A percentile compares a stretch with the other conserved stretches of the same genome.
phyloP scores from a whole-genome alignment of 140 eudicot genomes.

The Erigeron philadelphicus region DNA sequence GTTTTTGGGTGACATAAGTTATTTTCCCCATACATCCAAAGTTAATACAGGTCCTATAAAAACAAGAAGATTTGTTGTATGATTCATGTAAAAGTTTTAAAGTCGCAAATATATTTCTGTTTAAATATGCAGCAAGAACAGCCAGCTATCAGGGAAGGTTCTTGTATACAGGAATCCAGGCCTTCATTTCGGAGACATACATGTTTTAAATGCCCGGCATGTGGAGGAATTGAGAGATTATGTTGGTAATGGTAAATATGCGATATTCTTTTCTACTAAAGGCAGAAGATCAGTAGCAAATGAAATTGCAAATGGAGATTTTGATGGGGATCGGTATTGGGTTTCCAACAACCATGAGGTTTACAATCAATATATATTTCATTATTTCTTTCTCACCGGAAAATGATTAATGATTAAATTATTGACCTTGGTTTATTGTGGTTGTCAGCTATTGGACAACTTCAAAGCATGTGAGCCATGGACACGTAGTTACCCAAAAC shows the following conservation, averaged over 20 bases:
- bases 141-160: constrained; percentile 65
- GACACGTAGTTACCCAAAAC: constrained; percentile 34
- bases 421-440: not conserved
- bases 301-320: constrained; percentile 79
- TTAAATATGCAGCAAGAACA: constrained; percentile 46
- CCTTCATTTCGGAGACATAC: constrained; percentile 77
- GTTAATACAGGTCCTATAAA: not conserved
- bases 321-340: constrained; percentile 81
- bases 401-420: constrained; percentile 11
- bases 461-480: constrained; percentile 47
- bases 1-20: not conserved
- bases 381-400: not conserved
- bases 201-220: constrained; percentile 49
- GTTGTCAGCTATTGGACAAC: constrained; percentile 42
- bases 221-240: constrained; percentile 46
- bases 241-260: constrained; percentile 63
- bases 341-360: constrained; percentile 67
- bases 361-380: constrained; percentile 3
- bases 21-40: not conserved
- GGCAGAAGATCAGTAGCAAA: constrained; percentile 58
- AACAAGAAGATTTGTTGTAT: not conserved
- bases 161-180: constrained; percentile 77
- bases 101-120: not conserved
- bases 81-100: not conserved
- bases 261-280: constrained; percentile 62